phyloP scores from a whole-genome alignment of 306 rosid species.

The Sesbania bispinosa region DNA sequence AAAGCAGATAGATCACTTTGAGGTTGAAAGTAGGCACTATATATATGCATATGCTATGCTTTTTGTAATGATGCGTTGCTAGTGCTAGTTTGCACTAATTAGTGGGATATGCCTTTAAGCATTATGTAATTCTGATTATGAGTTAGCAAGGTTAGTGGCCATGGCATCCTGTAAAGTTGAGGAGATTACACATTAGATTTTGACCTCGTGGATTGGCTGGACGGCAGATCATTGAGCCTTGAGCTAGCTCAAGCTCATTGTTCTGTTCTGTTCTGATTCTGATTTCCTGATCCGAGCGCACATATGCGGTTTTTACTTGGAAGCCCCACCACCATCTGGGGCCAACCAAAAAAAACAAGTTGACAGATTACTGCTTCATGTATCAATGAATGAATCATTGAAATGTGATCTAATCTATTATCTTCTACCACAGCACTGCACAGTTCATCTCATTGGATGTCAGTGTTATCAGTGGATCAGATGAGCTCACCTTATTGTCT shows the following conservation, averaged over 20 bases:
- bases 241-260: slow-evolving; percentile 27
- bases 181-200: slow-evolving; percentile 16
- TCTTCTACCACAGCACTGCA: no score
- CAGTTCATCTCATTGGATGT: neutral
- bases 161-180: slow-evolving; percentile 38
- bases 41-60: no score
- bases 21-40: no score
- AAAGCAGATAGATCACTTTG: slow-evolving; percentile 25
- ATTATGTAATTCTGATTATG: no score
- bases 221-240: slow-evolving; percentile 26
- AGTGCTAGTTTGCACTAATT: slow-evolving; percentile 23
- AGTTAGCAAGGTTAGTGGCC: slow-evolving; percentile 33
- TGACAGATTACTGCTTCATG: neutral
- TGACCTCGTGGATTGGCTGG: slow-evolving; percentile 20
- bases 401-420: no score
- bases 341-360: slow-evolving; percentile 23
- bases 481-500: slow-evolving; percentile 17
- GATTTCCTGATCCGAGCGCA: slow-evolving; percentile 25
- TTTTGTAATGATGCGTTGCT: slow-evolving; percentile 43
- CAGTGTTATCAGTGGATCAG: slow-evolving; percentile 32
- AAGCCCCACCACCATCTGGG: slow-evolving; percentile 27
- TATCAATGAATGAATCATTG: slow-evolving; percentile 32
- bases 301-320: slow-evolving; percentile 26
- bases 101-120: no score
- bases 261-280: slow-evolving; percentile 15